Percentiles rank a stretch among this genome's conserved stretches.
Conservation (phyloP, 306 rosid species). For the Betula pendula region DNA sequence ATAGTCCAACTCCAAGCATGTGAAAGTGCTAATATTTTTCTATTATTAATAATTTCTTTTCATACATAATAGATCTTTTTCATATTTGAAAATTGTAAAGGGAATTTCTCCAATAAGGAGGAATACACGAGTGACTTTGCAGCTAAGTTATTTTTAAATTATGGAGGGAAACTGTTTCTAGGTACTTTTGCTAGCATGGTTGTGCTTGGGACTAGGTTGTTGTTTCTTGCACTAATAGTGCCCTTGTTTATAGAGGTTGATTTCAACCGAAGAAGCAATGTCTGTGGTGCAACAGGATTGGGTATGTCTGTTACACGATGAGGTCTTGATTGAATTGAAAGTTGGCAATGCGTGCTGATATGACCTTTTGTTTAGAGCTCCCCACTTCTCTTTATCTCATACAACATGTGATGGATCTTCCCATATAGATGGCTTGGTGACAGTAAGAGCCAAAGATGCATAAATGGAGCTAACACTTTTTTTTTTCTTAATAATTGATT, state of each 20-base stretch:
- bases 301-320: too few species aligned
- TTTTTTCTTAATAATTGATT: not conserved
- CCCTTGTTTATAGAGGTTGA: not conserved
- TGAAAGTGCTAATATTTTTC: not conserved
- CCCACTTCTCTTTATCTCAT: not conserved
- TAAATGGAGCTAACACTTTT: not conserved
- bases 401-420: not conserved
- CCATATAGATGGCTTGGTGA: not conserved
- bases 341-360: not conserved
- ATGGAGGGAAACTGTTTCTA: not conserved
- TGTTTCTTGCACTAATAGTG: not conserved
- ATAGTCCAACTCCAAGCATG: not conserved
- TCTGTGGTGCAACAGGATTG: too few species aligned
- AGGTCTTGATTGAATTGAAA: constrained; percentile 1
- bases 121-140: too few species aligned
- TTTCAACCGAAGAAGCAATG: not conserved
- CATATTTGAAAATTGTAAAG: not conserved
- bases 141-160: not conserved
- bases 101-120: not conserved
- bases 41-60: not conserved
- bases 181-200: not conserved
- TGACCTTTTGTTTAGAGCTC: not conserved
- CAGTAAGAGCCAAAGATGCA: not conserved
- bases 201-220: not conserved
- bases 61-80: not conserved